phyloP scores from a whole-genome alignment of 371 early-diverging fungal species.

The Phascolomyces articulosus region DNA sequence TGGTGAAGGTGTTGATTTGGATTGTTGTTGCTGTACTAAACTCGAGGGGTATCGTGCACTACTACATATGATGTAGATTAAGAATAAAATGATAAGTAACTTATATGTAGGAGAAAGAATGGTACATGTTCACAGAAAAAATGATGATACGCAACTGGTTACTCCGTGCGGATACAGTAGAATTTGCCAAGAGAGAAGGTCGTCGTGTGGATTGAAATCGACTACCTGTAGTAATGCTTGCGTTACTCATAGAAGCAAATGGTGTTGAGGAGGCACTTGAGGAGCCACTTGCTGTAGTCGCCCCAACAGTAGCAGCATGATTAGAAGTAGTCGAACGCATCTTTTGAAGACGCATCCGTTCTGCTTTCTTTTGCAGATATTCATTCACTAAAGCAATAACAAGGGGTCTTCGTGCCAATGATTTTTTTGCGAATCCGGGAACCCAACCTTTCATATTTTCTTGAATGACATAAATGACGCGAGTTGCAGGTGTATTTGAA shows the following conservation, averaged over 20 bases:
- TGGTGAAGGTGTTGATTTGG: neutral
- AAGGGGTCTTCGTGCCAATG: slow-evolving; percentile 63
- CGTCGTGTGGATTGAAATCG: slow-evolving; percentile 11
- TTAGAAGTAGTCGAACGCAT: neutral
- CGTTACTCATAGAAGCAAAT: neutral
- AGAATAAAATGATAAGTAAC: no score
- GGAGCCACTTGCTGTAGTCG: neutral
- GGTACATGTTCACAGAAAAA: neutral
- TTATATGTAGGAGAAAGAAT: no score
- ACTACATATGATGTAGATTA: neutral
- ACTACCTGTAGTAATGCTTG: neutral
- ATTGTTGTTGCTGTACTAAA: neutral
- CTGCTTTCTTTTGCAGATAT: slow-evolving; percentile 66
- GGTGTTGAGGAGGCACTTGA: slow-evolving; percentile 1
- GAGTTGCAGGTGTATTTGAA: slow-evolving; percentile 53
- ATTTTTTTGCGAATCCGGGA: slow-evolving; percentile 65
- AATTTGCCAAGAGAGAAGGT: slow-evolving; percentile 5
- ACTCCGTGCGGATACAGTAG: neutral
- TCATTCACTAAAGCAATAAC: slow-evolving; percentile 64
- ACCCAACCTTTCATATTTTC: slow-evolving; percentile 59
- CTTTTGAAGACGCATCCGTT: slow-evolving; percentile 29
- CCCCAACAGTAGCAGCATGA: neutral
- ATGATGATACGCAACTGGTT: neutral
- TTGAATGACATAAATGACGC: slow-evolving; percentile 59
- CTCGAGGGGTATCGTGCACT: neutral